Evolutionary conservation across 2,329 filamentous ascomycete species (phyloP), one percentile per base, ranked within the genome.

Genomic region (Calonectria fujianensis): DNA sequence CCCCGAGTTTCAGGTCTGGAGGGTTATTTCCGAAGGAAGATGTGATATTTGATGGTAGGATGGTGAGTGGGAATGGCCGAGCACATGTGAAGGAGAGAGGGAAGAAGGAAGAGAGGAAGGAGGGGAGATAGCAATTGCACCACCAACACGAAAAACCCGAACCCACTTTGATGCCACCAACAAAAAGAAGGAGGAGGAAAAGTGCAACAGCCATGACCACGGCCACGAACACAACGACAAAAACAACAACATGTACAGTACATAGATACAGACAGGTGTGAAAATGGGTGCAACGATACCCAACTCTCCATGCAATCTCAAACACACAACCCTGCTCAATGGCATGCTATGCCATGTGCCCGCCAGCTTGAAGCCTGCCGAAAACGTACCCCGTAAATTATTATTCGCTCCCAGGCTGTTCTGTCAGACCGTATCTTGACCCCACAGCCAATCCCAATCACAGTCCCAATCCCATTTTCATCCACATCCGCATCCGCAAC

Each of bases 381-480:
- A 63, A 63, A 41, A 63, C 35, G 35, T 63, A n/a, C 57, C 27
- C 57, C 35, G 57, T 63, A 63, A 41, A 63, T 63, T 41, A 63
- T 63, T 63, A 41, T 63, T 63, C 57, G 57, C 27, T 63, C 64
- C 45, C 48, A 67, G 31, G 39, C 39, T 29, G 45, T 63, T 68
- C 64, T 66, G 45, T 41, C 64, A 72, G 64, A 41, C 52, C 41
- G 70, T 72, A 54, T 68, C 52, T 39, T 35, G 41, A 61, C 64
- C n/a, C 52, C 63, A 70, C 69, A 27, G 35, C 61, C 63, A 61
- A 70, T 70, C 59, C 63, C 59, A 65, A n/a, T 45, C 29, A 32
- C 31, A 32, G 31, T 32, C 31, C 50, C 63, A 61, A 70, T 70
- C 59, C 63, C 59, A 65, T 32, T 32, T 45, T n/a, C 66, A 48